These are phyloP conservation scores for Ceratobasidium sp. DNA, from an alignment of 1,284 basidiomycete species.

Conservation along the genomic window DNA sequence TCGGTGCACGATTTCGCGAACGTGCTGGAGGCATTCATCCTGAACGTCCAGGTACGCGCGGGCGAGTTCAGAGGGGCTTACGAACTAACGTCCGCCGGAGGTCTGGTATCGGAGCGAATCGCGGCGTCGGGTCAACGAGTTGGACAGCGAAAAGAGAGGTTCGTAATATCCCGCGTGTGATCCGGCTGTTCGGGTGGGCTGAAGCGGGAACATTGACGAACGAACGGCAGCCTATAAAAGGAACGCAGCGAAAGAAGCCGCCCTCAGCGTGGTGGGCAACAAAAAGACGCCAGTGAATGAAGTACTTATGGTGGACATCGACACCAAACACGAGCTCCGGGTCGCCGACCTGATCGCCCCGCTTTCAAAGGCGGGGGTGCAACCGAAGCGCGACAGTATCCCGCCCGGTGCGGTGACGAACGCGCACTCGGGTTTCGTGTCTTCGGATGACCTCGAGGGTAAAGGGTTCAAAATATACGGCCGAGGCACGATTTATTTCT, in stretches of 20 bases:
- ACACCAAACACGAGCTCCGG: neutral
- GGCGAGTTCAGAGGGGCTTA: too few species aligned
- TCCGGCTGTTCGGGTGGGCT: too few species aligned
- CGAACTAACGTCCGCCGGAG: too few species aligned
- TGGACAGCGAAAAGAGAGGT: too few species aligned
- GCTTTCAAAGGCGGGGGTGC: neutral
- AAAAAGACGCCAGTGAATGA: neutral
- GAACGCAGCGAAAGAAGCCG: neutral
- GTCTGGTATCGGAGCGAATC: too few species aligned
- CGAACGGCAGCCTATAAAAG: neutral
- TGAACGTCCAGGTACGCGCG: too few species aligned
- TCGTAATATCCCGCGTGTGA: too few species aligned
- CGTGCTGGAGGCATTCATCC: too few species aligned
- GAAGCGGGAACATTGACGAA: too few species aligned
- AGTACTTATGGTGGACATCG: neutral
- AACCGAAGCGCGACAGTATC: neutral
- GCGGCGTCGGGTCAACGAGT: too few species aligned
- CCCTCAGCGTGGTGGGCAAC: neutral
- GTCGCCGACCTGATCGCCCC: neutral
- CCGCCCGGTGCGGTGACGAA: neutral
- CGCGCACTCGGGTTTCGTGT: neutral
- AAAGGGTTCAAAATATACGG: neutral
- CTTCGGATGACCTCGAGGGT: neutral
- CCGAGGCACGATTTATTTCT: conserved; percentile 2
- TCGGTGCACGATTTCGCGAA: too few species aligned